These are phyloP conservation scores for Trichosporon coremiiforme DNA, from an alignment of 1,284 basidiomycete species.

Conservation along the genomic window DNA sequence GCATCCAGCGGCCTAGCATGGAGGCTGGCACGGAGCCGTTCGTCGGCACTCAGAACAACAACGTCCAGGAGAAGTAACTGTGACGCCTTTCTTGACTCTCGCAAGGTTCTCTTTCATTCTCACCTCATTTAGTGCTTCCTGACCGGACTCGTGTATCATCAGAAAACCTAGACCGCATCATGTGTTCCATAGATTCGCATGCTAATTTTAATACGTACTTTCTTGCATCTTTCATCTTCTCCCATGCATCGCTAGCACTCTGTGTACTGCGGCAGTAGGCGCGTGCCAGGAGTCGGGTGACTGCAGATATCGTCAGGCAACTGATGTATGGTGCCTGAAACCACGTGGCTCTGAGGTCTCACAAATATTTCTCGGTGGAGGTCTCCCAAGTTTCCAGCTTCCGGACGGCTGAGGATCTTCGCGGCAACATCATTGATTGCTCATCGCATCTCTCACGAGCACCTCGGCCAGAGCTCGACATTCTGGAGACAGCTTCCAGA, in stretches of 20 bases:
- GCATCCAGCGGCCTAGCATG: constrained; percentile 30
- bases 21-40: constrained; percentile 17
- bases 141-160: background rate
- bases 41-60: background rate
- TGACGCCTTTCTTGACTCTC: background rate
- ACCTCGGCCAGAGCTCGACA: background rate
- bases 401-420: background rate
- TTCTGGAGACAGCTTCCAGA: too few relatives aligned
- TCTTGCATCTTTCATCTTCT: too few relatives aligned
- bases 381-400: constrained; percentile 4
- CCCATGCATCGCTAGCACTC: too few relatives aligned
- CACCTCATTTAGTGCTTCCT: background rate
- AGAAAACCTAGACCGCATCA: background rate
- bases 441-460: background rate
- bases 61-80: constrained; percentile 1
- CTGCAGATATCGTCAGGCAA: too few relatives aligned
- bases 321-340: background rate
- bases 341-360: background rate
- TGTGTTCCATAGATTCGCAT: background rate
- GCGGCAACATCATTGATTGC: background rate
- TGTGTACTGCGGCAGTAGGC: too few relatives aligned
- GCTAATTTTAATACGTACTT: background rate
- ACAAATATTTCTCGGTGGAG: constrained; percentile 19
- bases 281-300: too few relatives aligned
- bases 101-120: background rate